These are phyloP conservation scores for Malus hybrid DNA, from an alignment of 331 rosid genomes.

Conservation along the genomic window DNA sequence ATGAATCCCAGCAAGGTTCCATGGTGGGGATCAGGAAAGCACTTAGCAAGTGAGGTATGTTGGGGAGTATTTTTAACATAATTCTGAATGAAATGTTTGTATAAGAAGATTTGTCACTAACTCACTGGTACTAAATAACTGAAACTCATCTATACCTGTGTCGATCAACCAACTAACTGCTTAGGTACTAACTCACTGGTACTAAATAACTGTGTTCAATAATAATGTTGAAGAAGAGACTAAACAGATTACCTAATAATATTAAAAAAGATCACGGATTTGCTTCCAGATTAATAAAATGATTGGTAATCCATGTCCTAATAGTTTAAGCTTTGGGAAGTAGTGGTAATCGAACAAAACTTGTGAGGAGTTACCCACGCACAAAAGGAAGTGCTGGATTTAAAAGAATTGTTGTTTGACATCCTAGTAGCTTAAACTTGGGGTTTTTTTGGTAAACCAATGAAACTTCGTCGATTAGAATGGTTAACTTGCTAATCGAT, in stretches of 20 bases:
- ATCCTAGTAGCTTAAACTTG: not conserved
- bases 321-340: not conserved
- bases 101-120: not conserved
- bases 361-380: not conserved
- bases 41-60: constrained; percentile 62
- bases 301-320: not conserved
- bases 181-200: not conserved
- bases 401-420: not conserved
- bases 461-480: not conserved
- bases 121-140: too few relatives aligned
- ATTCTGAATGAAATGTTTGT: not conserved
- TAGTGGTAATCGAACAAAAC: not conserved
- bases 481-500: not conserved
- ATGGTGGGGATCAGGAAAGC: constrained; percentile 63
- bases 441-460: not conserved
- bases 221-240: not conserved
- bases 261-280: not conserved
- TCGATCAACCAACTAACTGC: too few relatives aligned
- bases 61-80: not conserved
- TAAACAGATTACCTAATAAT: not conserved
- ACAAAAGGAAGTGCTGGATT: not conserved
- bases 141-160: too few relatives aligned
- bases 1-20: constrained; percentile 76
- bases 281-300: not conserved
- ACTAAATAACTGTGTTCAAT: not conserved